Conservation (phyloP, 768 basidiomycete genomes). For the Tricholoma sp. region DNA sequence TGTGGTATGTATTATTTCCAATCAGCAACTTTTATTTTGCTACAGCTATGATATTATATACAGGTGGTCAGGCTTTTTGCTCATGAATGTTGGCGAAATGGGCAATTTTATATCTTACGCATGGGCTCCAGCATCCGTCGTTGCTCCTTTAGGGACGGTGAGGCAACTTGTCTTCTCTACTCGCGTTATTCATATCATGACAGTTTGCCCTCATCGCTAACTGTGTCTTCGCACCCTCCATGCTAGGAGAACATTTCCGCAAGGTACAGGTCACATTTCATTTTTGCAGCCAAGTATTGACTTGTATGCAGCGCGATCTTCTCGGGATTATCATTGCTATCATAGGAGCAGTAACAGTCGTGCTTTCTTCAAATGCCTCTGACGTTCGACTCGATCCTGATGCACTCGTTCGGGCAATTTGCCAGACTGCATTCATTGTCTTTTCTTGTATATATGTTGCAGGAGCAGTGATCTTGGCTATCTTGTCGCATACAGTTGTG, state of each 20-base stretch:
- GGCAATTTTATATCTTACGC: constrained; percentile 91
- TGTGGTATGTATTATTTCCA: constrained; percentile 52
- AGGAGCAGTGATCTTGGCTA: constrained; percentile 51
- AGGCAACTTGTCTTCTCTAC: constrained; percentile 22
- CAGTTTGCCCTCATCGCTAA: constrained; percentile 94
- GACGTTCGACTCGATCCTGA: constrained; percentile 66
- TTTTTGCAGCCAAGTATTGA: constrained; percentile 12
- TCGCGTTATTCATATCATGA: constrained; percentile 7
- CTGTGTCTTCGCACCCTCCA: constrained; percentile 86
- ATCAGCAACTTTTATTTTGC: background rate
- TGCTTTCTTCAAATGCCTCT: constrained; percentile 70
- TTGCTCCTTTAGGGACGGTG: constrained; percentile 94
- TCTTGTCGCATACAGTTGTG: constrained; percentile 56
- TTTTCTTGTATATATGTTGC: constrained; percentile 64
- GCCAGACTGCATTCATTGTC: constrained; percentile 65
- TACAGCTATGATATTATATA: background rate
- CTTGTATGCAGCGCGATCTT: constrained; percentile 56
- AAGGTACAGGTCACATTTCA: constrained; percentile 39
- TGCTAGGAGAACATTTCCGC: constrained; percentile 79
- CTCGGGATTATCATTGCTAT: constrained; percentile 77
- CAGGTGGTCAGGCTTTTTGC: constrained; percentile 85
- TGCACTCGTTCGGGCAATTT: constrained; percentile 63
- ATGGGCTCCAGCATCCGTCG: constrained; percentile 86
- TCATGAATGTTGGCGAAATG: constrained; percentile 89
- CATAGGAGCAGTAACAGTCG: constrained; percentile 90